Percentiles rank a stretch among this genome's conserved stretches.
Conservation (phyloP, 2,329 filamentous ascomycete species). For the Penicillium sp. region DNA sequence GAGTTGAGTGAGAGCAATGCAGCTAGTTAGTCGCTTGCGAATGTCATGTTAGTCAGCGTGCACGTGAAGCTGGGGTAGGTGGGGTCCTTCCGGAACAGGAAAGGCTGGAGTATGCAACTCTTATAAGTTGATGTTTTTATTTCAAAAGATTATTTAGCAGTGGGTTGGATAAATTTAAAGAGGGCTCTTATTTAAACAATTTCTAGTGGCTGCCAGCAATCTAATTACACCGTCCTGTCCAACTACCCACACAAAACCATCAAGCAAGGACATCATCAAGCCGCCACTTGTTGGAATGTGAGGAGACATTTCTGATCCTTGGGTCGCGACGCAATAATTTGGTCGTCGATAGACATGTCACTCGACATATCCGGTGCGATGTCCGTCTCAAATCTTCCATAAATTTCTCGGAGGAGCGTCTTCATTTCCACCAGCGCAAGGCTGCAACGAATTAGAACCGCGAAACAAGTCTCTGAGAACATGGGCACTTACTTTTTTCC, state of each 20-base stretch:
- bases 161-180: too few species aligned
- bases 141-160: neutral
- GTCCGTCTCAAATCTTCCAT: neutral
- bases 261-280: neutral
- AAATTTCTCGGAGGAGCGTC: neutral
- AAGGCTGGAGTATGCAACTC: neutral
- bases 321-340: neutral
- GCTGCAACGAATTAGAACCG: neutral
- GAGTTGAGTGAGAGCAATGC: conserved; percentile 12
- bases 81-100: conserved; percentile 6
- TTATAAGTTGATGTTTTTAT: too few species aligned
- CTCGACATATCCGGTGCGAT: neutral
- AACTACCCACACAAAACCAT: neutral
- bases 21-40: conserved; percentile 17
- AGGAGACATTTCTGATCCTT: conserved; percentile 5
- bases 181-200: too few species aligned
- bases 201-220: too few species aligned
- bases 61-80: conserved; percentile 23
- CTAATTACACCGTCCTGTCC: too few species aligned
- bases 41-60: conserved; percentile 38
- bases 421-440: conserved; percentile 1
- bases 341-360: conserved; percentile 3
- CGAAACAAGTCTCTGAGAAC: neutral
- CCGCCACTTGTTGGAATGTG: neutral
- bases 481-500: neutral